Conservation (phyloP, 2,329 filamentous ascomycete genomes). For the Ophiostoma novo-ulmi region DNA sequence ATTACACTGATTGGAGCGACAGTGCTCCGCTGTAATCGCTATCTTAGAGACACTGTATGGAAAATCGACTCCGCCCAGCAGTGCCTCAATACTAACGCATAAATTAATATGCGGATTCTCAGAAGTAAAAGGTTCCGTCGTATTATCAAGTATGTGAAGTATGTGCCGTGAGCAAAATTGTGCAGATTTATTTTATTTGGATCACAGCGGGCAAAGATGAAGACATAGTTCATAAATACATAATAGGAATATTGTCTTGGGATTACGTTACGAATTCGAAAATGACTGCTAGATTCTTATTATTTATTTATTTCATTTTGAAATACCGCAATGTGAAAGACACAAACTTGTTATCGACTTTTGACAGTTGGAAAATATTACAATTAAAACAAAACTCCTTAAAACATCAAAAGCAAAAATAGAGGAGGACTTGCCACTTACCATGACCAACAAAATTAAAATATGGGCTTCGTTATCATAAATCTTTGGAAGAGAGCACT, state of each 20-base stretch:
- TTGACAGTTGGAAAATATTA: background rate
- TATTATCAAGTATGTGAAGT: background rate
- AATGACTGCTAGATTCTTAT: too few relatives aligned
- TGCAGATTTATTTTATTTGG: too few relatives aligned
- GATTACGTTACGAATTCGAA: too few relatives aligned
- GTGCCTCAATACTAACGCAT: background rate
- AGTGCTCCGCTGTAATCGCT: background rate
- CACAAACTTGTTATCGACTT: background rate
- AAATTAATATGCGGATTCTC: background rate
- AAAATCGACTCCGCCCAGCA: slow-evolving; percentile 11
- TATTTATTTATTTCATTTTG: too few relatives aligned
- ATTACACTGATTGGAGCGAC: background rate
- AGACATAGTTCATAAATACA: too few relatives aligned
- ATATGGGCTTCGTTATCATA: background rate
- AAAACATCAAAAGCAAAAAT: background rate
- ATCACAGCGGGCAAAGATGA: too few relatives aligned
- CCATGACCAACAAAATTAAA: background rate
- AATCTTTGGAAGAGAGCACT: too few relatives aligned
- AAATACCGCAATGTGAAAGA: too few relatives aligned
- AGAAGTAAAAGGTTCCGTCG: background rate
- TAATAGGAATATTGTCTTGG: too few relatives aligned
- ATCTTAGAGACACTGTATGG: background rate
- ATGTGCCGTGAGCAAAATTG: background rate
- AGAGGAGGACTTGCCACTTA: too few relatives aligned
- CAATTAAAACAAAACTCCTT: background rate